phyloP scores from a whole-genome alignment of 2,329 filamentous ascomycete genomes.

The Diaporthe batatas region DNA sequence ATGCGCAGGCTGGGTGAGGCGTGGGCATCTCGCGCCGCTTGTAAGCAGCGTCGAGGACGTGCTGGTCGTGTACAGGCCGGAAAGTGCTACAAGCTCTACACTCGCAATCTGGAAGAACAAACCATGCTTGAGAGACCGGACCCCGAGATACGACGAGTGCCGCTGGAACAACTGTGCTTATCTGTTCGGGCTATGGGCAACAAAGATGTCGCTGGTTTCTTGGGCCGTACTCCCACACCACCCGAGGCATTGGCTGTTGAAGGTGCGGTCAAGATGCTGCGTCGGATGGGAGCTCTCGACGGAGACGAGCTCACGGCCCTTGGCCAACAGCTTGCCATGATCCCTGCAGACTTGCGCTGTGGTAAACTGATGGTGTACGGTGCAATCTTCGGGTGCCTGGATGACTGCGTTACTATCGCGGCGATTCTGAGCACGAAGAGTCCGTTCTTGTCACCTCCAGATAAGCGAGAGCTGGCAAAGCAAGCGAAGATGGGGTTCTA shows the following conservation, averaged over 20 bases:
- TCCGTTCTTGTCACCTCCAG: slow-evolving; percentile 87
- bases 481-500: slow-evolving; percentile 82
- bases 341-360: slow-evolving; percentile 92
- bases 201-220: slow-evolving; percentile 82
- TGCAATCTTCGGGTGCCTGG: slow-evolving; percentile 91
- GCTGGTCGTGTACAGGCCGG: slow-evolving; percentile 93
- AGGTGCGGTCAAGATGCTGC: slow-evolving; percentile 82
- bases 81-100: slow-evolving; percentile 95
- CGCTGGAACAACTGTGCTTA: slow-evolving; percentile 92
- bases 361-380: slow-evolving; percentile 97
- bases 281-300: slow-evolving; percentile 89
- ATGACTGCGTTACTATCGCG: slow-evolving; percentile 89
- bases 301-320: slow-evolving; percentile 90
- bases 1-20: slow-evolving; percentile 95
- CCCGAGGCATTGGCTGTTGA: slow-evolving; percentile 88
- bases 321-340: slow-evolving; percentile 92
- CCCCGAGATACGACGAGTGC: slow-evolving; percentile 92
- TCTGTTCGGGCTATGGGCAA: slow-evolving; percentile 97
- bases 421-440: slow-evolving; percentile 91
- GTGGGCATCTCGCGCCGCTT: slow-evolving; percentile 94
- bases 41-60: slow-evolving; percentile 92
- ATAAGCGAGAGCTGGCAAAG: slow-evolving; percentile 86
- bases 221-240: slow-evolving; percentile 89
- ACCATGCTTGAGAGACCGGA: slow-evolving; percentile 92
- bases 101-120: slow-evolving; percentile 80